These are phyloP conservation scores for Alternaria dauci DNA, from an alignment of 2,329 filamentous ascomycete genomes.

Conservation along the genomic window DNA sequence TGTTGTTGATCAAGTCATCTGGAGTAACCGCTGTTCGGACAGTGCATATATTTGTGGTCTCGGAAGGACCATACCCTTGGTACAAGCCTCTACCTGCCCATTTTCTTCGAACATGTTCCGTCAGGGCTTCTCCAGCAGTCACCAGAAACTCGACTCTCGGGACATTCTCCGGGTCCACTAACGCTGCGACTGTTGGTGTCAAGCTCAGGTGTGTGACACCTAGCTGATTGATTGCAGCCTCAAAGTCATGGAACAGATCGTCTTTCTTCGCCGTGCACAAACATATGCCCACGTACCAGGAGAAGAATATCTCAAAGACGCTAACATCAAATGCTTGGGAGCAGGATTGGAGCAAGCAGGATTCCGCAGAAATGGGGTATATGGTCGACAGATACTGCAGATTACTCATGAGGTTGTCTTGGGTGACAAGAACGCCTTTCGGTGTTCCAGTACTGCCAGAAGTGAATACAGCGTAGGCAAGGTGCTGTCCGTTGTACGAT, in stretches of 20 bases:
- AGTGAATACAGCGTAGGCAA: constrained; percentile 83
- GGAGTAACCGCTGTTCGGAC: constrained; percentile 68
- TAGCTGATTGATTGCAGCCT: constrained; percentile 69
- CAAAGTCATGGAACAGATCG: constrained; percentile 75
- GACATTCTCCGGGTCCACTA: constrained; percentile 73
- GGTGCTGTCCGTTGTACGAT: constrained; percentile 55
- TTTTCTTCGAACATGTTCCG: constrained; percentile 70
- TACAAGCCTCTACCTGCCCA: constrained; percentile 76
- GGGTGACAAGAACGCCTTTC: constrained; percentile 80
- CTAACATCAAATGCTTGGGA: constrained; percentile 88
- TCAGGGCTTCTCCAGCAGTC: constrained; percentile 82
- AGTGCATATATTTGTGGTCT: constrained; percentile 88
- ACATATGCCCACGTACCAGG: constrained; percentile 80
- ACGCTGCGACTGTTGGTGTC: constrained; percentile 82
- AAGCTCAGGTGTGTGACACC: constrained; percentile 81
- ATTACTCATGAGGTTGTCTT: constrained; percentile 79
- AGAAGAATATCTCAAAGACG: constrained; percentile 89
- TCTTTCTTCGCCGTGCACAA: constrained; percentile 80
- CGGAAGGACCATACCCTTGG: constrained; percentile 82
- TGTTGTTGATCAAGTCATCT: constrained; percentile 72
- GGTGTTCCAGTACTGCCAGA: constrained; percentile 83
- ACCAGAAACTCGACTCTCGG: constrained; percentile 78
- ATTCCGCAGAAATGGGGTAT: constrained; percentile 66
- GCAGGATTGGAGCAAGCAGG: constrained; percentile 80
- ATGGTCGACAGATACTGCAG: constrained; percentile 70